Conservation (phyloP, 805 yeast genomes). For the Metschnikowia lachancei region DNA sequence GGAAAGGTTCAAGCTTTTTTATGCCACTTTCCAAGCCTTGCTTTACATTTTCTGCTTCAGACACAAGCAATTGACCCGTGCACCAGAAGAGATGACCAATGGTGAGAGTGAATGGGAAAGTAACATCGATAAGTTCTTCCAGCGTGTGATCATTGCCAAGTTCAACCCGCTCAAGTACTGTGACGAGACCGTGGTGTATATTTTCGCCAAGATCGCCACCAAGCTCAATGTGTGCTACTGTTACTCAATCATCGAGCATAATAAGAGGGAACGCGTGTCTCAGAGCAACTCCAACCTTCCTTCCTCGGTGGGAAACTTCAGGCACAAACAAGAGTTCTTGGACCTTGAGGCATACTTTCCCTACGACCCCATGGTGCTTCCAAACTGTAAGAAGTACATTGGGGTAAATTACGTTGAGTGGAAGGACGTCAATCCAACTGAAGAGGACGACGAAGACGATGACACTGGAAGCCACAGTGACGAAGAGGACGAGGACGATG, state of each 20-base stretch:
- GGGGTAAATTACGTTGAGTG: slow-evolving; percentile 66
- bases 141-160: slow-evolving; percentile 76
- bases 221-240: slow-evolving; percentile 89
- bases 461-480: slow-evolving; percentile 30
- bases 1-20: slow-evolving; percentile 87
- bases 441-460: slow-evolving; percentile 57
- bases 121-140: slow-evolving; percentile 80
- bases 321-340: slow-evolving; percentile 74
- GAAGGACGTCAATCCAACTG: slow-evolving; percentile 49
- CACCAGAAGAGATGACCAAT: slow-evolving; percentile 11
- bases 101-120: slow-evolving; percentile 65
- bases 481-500: slow-evolving; percentile 17
- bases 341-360: slow-evolving; percentile 96
- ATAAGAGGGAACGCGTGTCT: slow-evolving; percentile 65
- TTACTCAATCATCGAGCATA: slow-evolving; percentile 87
- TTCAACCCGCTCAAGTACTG: slow-evolving; percentile 93
- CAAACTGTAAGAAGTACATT: slow-evolving; percentile 54
- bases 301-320: slow-evolving; percentile 41
- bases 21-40: slow-evolving; percentile 87
- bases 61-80: slow-evolving; percentile 54
- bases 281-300: slow-evolving; percentile 38
- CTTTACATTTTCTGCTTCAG: slow-evolving; percentile 91
- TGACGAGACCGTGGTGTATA: slow-evolving; percentile 87
- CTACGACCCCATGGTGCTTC: slow-evolving; percentile 84
- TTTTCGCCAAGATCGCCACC: slow-evolving; percentile 91